phyloP scores from a whole-genome alignment of 2,329 filamentous ascomycete species.

The Stagonosporopsis tanaceti region DNA sequence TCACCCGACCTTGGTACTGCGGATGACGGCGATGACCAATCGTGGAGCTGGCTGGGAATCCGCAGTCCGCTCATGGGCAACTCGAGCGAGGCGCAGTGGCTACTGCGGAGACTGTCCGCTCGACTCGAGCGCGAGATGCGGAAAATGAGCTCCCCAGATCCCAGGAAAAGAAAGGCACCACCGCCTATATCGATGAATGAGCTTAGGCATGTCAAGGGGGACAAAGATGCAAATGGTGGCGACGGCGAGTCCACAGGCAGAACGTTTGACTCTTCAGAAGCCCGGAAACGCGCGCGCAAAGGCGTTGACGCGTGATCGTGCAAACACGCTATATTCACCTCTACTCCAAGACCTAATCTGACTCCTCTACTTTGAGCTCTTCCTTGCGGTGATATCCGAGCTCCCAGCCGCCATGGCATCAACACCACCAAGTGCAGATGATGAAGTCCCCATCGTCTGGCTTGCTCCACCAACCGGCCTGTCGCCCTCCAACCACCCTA shows the following conservation, averaged over 20 bases:
- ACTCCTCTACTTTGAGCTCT: no score
- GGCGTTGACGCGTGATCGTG: conserved; percentile 9
- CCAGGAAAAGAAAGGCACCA: conserved; percentile 26
- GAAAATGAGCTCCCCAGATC: conserved; percentile 35
- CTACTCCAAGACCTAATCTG: neutral
- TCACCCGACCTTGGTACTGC: conserved; percentile 43
- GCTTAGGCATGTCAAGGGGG: conserved; percentile 17
- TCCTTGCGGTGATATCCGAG: neutral
- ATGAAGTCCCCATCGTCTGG: conserved; percentile 8
- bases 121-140: conserved; percentile 58
- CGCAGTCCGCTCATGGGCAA: conserved; percentile 74
- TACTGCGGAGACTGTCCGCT: conserved; percentile 69
- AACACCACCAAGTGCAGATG: neutral
- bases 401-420: neutral
- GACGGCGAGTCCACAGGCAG: conserved; percentile 20
- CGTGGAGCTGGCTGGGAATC: conserved; percentile 79
- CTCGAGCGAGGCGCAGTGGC: conserved; percentile 75
- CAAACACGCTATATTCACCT: conserved; percentile 1
- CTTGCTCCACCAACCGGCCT: conserved; percentile 12
- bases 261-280: conserved; percentile 20
- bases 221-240: conserved; percentile 5
- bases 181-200: conserved; percentile 48
- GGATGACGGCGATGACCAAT: conserved; percentile 57
- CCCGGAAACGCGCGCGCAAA: conserved; percentile 12
- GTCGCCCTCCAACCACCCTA: neutral